These are phyloP conservation scores for Phytophthora foliorum DNA, from an alignment of 352 stramenopile genomes.

Conservation along the genomic window DNA sequence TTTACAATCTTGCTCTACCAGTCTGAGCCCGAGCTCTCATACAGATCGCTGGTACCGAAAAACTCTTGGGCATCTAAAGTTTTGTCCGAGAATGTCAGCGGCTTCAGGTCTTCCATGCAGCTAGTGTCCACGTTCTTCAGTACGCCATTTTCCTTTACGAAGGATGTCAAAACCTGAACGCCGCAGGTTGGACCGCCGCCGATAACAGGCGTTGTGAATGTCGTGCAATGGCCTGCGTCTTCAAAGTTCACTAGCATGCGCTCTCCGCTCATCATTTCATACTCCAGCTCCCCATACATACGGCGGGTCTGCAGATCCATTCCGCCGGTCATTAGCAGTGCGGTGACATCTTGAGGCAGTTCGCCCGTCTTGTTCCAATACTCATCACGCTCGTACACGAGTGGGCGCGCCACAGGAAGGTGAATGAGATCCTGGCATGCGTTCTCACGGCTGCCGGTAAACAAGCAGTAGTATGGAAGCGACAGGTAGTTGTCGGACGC, in stretches of 20 bases:
- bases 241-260: slow-evolving; percentile 79
- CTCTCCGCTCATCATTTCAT: slow-evolving; percentile 54
- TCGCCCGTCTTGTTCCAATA: slow-evolving; percentile 76
- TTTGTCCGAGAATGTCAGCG: slow-evolving; percentile 52
- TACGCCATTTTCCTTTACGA: slow-evolving; percentile 63
- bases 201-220: slow-evolving; percentile 73
- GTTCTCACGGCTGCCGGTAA: slow-evolving; percentile 68
- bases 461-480: slow-evolving; percentile 83
- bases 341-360: slow-evolving; percentile 51
- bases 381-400: slow-evolving; percentile 68
- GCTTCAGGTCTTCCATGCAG: slow-evolving; percentile 69
- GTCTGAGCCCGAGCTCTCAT: slow-evolving; percentile 38
- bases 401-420: slow-evolving; percentile 45
- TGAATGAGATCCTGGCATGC: slow-evolving; percentile 63
- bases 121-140: slow-evolving; percentile 72
- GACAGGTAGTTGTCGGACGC: slow-evolving; percentile 76
- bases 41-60: slow-evolving; percentile 54
- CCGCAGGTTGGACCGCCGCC: slow-evolving; percentile 62
- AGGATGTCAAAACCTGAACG: slow-evolving; percentile 75
- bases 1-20: slow-evolving; percentile 24
- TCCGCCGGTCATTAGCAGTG: slow-evolving; percentile 63
- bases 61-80: slow-evolving; percentile 40
- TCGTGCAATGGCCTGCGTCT: slow-evolving; percentile 79
- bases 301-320: slow-evolving; percentile 65
- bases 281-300: slow-evolving; percentile 64